Conservation (phyloP, 2,329 filamentous ascomycete genomes). For the Cladosporium sp. region DNA sequence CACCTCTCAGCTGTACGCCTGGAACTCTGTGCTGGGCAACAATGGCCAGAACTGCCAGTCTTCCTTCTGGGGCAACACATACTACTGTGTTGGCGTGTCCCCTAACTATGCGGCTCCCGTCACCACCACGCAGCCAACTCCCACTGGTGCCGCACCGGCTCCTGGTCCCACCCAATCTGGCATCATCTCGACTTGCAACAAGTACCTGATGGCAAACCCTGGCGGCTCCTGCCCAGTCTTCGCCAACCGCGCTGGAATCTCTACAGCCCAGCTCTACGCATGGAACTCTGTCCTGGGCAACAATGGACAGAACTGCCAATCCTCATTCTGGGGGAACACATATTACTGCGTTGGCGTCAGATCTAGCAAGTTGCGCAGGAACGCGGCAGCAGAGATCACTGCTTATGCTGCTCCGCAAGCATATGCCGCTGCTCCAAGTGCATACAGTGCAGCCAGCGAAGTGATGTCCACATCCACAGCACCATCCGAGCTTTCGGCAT, state of each 20-base stretch:
- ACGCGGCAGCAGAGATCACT: conserved; percentile 3
- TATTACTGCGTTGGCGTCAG: conserved; percentile 18
- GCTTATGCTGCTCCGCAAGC: conserved; percentile 1
- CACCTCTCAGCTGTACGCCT: conserved; percentile 12
- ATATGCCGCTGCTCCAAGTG: background rate
- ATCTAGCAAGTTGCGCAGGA: conserved; percentile 5
- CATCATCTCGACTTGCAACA: conserved; percentile 24
- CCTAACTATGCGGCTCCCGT: conserved; percentile 10
- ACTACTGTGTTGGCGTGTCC: conserved; percentile 16
- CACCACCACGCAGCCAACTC: conserved; percentile 11
- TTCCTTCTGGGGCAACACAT: conserved; percentile 15
- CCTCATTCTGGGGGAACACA: conserved; percentile 16
- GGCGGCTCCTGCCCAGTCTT: conserved; percentile 27
- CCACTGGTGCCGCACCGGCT: conserved; percentile 17
- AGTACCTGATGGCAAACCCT: conserved; percentile 22
- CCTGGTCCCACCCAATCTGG: conserved; percentile 25
- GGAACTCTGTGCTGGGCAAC: conserved; percentile 16
- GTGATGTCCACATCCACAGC: background rate
- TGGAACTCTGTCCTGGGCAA: conserved; percentile 29
- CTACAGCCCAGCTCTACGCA: conserved; percentile 23
- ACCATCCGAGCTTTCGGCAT: background rate
- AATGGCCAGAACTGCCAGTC: conserved; percentile 16
- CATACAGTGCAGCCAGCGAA: background rate
- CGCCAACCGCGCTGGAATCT: conserved; percentile 24
- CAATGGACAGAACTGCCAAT: conserved; percentile 16